phyloP scores from a whole-genome alignment of 208 protist species.

The Entamoeba moshkovskii region DNA sequence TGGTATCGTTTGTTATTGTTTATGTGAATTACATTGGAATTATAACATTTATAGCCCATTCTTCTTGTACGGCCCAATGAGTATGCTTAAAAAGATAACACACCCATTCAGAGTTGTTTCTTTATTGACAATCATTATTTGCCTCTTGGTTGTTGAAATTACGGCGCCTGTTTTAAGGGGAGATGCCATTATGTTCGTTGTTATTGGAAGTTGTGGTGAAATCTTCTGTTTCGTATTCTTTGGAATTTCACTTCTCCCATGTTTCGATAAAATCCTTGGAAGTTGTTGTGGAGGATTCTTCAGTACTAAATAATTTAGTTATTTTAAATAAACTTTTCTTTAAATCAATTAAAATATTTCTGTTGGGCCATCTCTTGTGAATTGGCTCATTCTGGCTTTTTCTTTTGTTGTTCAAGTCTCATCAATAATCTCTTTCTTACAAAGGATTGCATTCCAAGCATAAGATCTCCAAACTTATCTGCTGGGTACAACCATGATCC shows the following conservation, averaged over 20 bases:
- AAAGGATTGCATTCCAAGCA: background rate
- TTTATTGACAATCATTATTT: background rate
- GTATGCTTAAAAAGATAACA: background rate
- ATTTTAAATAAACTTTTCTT: no score
- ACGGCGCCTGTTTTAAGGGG: background rate
- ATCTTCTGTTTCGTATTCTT: background rate
- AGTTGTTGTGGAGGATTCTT: background rate
- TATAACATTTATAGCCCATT: no score
- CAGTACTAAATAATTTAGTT: background rate
- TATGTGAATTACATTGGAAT: no score
- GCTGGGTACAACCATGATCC: background rate
- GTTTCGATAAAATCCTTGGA: background rate
- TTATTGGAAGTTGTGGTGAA: background rate
- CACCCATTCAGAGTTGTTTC: background rate
- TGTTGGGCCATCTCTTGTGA: no score
- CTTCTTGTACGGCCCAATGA: background rate
- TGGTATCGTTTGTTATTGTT: background rate
- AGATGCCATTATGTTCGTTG: background rate
- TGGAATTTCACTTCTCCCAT: background rate
- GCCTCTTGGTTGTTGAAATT: background rate
- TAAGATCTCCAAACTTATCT: background rate
- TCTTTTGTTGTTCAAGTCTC: background rate
- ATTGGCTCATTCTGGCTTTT: no score
- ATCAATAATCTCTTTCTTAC: background rate
- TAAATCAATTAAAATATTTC: no score